phyloP scores from a whole-genome alignment of 768 basidiomycete species.

The Infundibulicybe gibba region DNA sequence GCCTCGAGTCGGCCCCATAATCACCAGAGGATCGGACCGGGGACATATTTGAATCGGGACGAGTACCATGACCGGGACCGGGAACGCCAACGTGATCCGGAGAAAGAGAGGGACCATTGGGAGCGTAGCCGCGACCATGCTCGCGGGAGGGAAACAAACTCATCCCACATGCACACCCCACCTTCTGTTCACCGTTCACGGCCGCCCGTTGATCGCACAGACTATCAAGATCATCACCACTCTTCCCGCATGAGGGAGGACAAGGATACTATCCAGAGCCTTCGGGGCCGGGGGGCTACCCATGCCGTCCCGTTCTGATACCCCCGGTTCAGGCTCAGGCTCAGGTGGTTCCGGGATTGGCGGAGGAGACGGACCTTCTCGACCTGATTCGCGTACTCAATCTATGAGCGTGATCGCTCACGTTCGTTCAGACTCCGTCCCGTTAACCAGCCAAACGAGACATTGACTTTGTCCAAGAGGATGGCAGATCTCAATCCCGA shows the following conservation, averaged over 20 bases:
- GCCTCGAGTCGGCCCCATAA: constrained; percentile 46
- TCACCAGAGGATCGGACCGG: constrained; percentile 68
- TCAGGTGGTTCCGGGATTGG: constrained; percentile 33
- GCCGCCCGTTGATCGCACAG: constrained; percentile 22
- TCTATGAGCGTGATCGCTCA: constrained; percentile 46
- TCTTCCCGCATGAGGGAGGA: constrained; percentile 31
- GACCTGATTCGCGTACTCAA: constrained; percentile 49
- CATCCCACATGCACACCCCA: constrained; percentile 37
- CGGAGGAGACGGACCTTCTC: constrained; percentile 39
- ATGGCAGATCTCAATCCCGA: constrained; percentile 38
- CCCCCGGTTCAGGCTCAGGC: constrained; percentile 54
- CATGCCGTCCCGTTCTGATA: constrained; percentile 50
- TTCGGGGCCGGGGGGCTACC: constrained; percentile 27
- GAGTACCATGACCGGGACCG: constrained; percentile 50
- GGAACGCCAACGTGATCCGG: constrained; percentile 33
- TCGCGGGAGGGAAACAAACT: constrained; percentile 17
- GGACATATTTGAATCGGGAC: constrained; percentile 50
- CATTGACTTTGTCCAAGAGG: constrained; percentile 51
- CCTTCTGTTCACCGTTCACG: constrained; percentile 32
- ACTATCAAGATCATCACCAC: constrained; percentile 27
- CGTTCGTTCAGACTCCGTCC: constrained; percentile 50
- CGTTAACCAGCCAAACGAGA: constrained; percentile 46
- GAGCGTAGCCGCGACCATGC: constrained; percentile 24
- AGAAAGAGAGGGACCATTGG: constrained; percentile 20
- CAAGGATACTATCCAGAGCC: constrained; percentile 32